Evolutionary conservation across 2,329 filamentous ascomycete species (phyloP), one percentile per base, ranked within the genome.

Genomic region (Neonectria magnoliae): DNA sequence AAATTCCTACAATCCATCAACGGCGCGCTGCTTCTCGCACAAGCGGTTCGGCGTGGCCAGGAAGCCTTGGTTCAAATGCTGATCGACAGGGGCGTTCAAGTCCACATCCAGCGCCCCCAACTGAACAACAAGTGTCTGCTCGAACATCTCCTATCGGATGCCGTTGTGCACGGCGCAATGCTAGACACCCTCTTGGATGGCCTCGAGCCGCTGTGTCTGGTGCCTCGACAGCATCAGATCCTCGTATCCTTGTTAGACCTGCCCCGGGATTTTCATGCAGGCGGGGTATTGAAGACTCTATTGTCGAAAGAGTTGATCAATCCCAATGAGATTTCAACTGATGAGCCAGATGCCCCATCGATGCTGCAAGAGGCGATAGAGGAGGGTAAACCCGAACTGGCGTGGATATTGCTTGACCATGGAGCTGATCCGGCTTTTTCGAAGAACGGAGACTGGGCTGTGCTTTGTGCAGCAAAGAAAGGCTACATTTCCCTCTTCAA

Each of bases 391-490:
- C 44, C 55, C 10, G 54, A 63, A 0, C 18, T 73, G 10, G 70
- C 65, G 13, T 31, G 38, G 8, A 31, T 64, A 11, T 25, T 74
- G 22, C 63, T 74, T 3, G 52, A 65, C 9, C 50, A 60, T 25
- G 71, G 68, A 2, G 72, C 72, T 20, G 57, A 73, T 51, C 64
- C 69, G 11, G 33, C 44, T 14, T 52, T 71, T 53, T 57, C 68
- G 2, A 56, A 42, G 4, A 16, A 53, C 16, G 60, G 58, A 27
- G 66, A 64, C 22, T 68, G 59, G 29, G 63, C 66, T 5, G 36
- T 72, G 9, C 63, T 73, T 7, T 52, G 69, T 7, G 64, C 61
- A 0, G 65, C 60, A 2, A 56, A 66, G 11, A 42, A 47, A 13
- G 72, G 71, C 9, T 64, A 66, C n/a, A 52, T 62, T 9, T 44